Evolutionary conservation across 495 filamentous ascomycete species (phyloP), one percentile per base, ranked within the genome.

Genomic region (Aspergillus nanangensis): DNA sequence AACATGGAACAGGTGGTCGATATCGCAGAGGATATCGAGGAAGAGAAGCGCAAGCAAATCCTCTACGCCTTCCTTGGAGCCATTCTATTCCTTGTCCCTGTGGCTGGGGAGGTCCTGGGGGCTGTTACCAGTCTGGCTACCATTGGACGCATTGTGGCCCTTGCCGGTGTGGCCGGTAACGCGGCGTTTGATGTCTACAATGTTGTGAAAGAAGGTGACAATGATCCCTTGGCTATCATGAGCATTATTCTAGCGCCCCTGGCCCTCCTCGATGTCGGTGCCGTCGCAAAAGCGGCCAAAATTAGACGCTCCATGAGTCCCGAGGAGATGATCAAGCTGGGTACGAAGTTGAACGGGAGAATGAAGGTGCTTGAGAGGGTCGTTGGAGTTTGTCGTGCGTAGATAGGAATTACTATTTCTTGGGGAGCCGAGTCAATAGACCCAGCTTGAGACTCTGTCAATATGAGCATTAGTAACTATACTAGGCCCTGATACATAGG

Each of bases 181-280:
- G 40, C n/a, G 1, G 47, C 33, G 0, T 13, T 49, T 7, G 45
- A 48, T 23, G 23, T 48, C 13, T 48, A 48, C 17, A 48, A 37
- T 0, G 13, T 48, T 5, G n/a, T 48, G 3, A 31, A 48, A 18
- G 45, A 48, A 19, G 13, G 13, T 13, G 37, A 22, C 1, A 48
- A 48, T 33, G 45, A 25, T 0, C 37, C 25, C 0, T 38, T 48
- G 38, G 45, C 45, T 8, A 48, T 48, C 10, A 41, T 48, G 14
- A 0, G 45, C 8, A n/a, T 41, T 25, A 21, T 48, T 5, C 38
- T 48, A 3, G 7, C 45, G 1, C 45, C 45, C 0, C 21, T 48
- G 13, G 45, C 45, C 2, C 37, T 48, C 1, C 9, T 17, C 13
- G 45, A 48, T 41, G 20, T 42, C 1, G 34, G 29, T 3, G 23